Base-by-base conservation (phyloP, 2,329 filamentous ascomycete genomes). In the Knufia fluminis region DNA sequence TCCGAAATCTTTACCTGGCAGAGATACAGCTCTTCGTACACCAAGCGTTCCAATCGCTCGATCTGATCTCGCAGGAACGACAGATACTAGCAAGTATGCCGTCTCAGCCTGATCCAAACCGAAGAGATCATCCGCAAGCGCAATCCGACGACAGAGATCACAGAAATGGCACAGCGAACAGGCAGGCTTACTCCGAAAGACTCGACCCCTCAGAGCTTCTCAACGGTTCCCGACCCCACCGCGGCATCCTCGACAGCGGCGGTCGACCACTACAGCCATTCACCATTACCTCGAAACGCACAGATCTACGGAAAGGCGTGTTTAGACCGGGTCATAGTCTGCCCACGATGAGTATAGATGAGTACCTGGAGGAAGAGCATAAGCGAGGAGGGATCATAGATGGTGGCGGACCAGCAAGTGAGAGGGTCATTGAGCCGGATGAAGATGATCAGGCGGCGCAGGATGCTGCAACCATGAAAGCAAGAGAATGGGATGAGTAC, bases 271-370 rank as follows among this genome's bases (percentile, higher is more conserved):
- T 97, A 58, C 81, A 90, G 59, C 91, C 91, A 0, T 97, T 98
- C 62, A 96, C 89, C 1, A 74, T 98, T 19, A 74, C 94, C 3
- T 83, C 84, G 52, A 83, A 76, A 57, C 78, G 92, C 32, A 80
- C 87, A 54, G 82, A 88, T 53, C 68, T 95, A 52, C 79, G 82
- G 52, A 75, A 82, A 51, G 85, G 85, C 2, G 91, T 98, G 0
- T 98, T 98, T 68, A 78, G 86, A 49, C 80, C 88, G 0, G 88
- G 92, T 6, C 92, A 98, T 65, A 96, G 87, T 67, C 71, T 98
- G 51, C 92, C 92, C 1, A 97, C 92, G 2, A 97, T 98, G 92
- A 86, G 81, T 1, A 96, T 98, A 54, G 92, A 98, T 59, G 92
- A 98, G 70, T 98, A 97, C 62, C 73, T 98, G 14, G 92, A 94